phyloP scores from a whole-genome alignment of 208 protist species.

The Acanthamoeba lugdunensis region DNA sequence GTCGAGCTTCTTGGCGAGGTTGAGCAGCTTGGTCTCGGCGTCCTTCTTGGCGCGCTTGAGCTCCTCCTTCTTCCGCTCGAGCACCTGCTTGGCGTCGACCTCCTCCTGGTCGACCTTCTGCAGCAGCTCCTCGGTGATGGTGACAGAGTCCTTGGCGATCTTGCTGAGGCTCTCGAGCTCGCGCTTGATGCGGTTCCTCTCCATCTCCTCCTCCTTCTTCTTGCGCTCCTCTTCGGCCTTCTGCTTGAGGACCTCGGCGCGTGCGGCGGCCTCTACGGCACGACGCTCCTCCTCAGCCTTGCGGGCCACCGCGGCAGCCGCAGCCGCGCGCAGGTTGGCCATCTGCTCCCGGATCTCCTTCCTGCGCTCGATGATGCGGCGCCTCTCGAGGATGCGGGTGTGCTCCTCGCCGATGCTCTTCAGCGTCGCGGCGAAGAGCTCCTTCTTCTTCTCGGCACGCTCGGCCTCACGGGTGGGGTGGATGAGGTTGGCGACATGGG shows the following conservation, averaged over 20 bases:
- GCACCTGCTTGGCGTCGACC: conserved; percentile 62
- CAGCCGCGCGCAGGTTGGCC: conserved; percentile 32
- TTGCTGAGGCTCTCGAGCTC: conserved; percentile 59
- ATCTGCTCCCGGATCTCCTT: conserved; percentile 71
- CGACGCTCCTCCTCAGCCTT: conserved; percentile 35
- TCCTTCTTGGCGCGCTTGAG: conserved; percentile 66
- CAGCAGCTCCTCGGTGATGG: conserved; percentile 39
- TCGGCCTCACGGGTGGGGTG: conserved; percentile 28
- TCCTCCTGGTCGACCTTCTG: conserved; percentile 42
- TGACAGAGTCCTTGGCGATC: conserved; percentile 16
- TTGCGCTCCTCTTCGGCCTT: conserved; percentile 62
- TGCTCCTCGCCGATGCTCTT: conserved; percentile 37
- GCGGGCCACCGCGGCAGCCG: conserved; percentile 41
- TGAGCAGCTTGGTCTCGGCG: conserved; percentile 40
- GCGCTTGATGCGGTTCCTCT: conserved; percentile 9
- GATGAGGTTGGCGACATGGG: conserved; percentile 32
- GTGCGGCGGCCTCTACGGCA: not conserved
- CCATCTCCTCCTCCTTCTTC: conserved; percentile 47
- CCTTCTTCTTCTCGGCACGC: conserved; percentile 17
- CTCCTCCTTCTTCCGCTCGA: conserved; percentile 62
- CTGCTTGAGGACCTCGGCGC: conserved; percentile 20
- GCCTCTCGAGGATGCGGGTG: conserved; percentile 42
- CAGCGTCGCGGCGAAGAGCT: conserved; percentile 7
- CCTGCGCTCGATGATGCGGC: conserved; percentile 56
- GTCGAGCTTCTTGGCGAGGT: conserved; percentile 54